Evolutionary conservation across 2,329 filamentous ascomycete species (phyloP).

Genomic region (Exophiala lecanii-corni): DNA sequence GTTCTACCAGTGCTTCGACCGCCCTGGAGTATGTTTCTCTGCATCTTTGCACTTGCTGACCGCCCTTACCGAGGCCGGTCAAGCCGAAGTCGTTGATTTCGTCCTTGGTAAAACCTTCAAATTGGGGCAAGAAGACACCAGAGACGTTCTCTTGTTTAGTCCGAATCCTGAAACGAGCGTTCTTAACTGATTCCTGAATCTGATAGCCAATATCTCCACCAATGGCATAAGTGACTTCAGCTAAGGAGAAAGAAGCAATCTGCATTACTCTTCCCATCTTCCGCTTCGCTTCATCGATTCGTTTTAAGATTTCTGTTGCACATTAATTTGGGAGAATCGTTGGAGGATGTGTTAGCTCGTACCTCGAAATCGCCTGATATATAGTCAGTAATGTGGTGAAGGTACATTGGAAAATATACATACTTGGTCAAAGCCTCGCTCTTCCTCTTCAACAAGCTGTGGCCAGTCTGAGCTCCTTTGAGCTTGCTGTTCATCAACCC

Average conservation of each 20-base stretch:
- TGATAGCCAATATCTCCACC: slow-evolving; percentile 95
- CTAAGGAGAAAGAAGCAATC: slow-evolving; percentile 94
- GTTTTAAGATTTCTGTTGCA: slow-evolving; percentile 77
- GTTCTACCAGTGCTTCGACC: slow-evolving; percentile 73
- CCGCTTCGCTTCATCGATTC: slow-evolving; percentile 97
- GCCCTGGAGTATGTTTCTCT: slow-evolving; percentile 93
- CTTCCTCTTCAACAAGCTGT: slow-evolving; percentile 94
- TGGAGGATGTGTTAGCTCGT: slow-evolving; percentile 28
- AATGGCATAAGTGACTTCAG: slow-evolving; percentile 95
- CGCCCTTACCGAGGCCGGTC: slow-evolving; percentile 92
- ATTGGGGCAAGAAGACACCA: slow-evolving; percentile 87
- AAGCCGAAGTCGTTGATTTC: slow-evolving; percentile 93
- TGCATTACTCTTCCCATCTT: slow-evolving; percentile 99
- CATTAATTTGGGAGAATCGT: slow-evolving; percentile 15
- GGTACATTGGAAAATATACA: slow-evolving; percentile 32
- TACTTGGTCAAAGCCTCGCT: slow-evolving; percentile 97
- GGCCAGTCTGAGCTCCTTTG: slow-evolving; percentile 85
- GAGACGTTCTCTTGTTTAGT: slow-evolving; percentile 99
- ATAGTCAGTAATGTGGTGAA: slow-evolving; percentile 18
- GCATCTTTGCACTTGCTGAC: slow-evolving; percentile 92
- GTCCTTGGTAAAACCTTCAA: slow-evolving; percentile 75
- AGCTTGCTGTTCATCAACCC: slow-evolving; percentile 97
- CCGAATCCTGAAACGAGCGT: slow-evolving; percentile 84
- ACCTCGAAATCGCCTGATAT: slow-evolving; percentile 78
- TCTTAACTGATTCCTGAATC: slow-evolving; percentile 91